Evolutionary conservation across 257 asterid genomes (phyloP), one percentile per base, ranked within the genome.

Genomic region (Solanum corneliomulleri): DNA sequence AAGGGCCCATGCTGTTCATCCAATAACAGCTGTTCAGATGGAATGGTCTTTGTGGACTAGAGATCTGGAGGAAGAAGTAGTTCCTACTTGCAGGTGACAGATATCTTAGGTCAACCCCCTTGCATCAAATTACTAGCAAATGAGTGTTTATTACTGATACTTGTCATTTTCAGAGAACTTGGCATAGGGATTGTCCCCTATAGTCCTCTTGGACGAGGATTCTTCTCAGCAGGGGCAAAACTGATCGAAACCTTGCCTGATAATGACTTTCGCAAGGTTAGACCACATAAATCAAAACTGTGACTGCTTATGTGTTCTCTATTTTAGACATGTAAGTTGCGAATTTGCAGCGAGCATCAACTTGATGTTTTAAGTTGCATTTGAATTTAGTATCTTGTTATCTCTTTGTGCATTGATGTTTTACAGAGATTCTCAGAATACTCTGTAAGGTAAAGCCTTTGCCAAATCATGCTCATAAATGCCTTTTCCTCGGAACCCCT

Each of bases 1-100:
- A 77, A 90, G 92, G 88, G 92, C 92, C 42, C 92, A 90, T 82
- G 87, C 89, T 11, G 88, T 90, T 52, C 91, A 90, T 85, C 92
- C 92, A 20, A 62, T 90, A 71, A 87, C 91, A 39, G 27, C 25
- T 21, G 27, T 58, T 21, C 66, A 58, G 66, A 58, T 58, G 66
- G 66, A 58, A 58, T 58, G 66, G 66, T 58, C 66, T 21, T 58
- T 88, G 58, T 88, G 92, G 92, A 42, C 91, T 2, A 90, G 92
- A 88, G 92, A 90, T 62, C 39, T 86, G 27, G 92, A 90, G 88
- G 83, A 84, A 45, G 87, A 88, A 58, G 84, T 90, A 27, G 81
- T 90, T 81, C 91, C 92, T 29, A 90, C 92, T 58, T 90, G 92
- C 91, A 81, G 91, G 92, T 87, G n/a, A 71, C 68, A 42, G 6